Conservation (phyloP, 805 yeast genomes). For the Candida pini region DNA sequence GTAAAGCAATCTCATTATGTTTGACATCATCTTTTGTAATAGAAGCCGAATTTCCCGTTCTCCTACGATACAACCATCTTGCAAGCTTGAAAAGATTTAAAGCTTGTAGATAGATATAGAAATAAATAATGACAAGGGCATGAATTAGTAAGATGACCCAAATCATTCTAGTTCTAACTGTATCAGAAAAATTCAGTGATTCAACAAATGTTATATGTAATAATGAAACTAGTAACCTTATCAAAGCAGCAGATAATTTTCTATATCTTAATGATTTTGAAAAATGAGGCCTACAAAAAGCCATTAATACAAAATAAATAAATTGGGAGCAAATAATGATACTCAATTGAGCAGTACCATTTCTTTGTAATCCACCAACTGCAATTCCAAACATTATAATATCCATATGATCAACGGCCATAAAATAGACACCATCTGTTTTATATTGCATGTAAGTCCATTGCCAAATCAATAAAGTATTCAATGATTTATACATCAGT, state of each 20-base stretch:
- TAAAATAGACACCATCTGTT: slow-evolving; percentile 36
- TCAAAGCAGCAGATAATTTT: slow-evolving; percentile 31
- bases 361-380: slow-evolving; percentile 38
- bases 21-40: slow-evolving; percentile 18
- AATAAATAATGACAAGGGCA: slow-evolving; percentile 16
- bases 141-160: slow-evolving; percentile 40
- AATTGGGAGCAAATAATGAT: slow-evolving; percentile 33
- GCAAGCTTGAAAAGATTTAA: slow-evolving; percentile 23
- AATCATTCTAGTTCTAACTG: slow-evolving; percentile 35
- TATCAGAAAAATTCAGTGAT: slow-evolving; percentile 32
- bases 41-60: slow-evolving; percentile 17
- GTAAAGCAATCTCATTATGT: slow-evolving; percentile 19
- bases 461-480: slow-evolving; percentile 42
- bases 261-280: slow-evolving; percentile 28
- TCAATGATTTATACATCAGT: slow-evolving; percentile 42
- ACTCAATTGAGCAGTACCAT: slow-evolving; percentile 40
- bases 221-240: slow-evolving; percentile 34
- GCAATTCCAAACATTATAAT: slow-evolving; percentile 33
- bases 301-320: slow-evolving; percentile 20
- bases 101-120: slow-evolving; percentile 25
- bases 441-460: slow-evolving; percentile 37
- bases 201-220: slow-evolving; percentile 40
- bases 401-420: slow-evolving; percentile 31
- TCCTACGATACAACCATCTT: slow-evolving; percentile 10
- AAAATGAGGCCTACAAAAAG: slow-evolving; percentile 28